Conservation (phyloP, 768 basidiomycete species). For the Hygrocybe punicea region DNA sequence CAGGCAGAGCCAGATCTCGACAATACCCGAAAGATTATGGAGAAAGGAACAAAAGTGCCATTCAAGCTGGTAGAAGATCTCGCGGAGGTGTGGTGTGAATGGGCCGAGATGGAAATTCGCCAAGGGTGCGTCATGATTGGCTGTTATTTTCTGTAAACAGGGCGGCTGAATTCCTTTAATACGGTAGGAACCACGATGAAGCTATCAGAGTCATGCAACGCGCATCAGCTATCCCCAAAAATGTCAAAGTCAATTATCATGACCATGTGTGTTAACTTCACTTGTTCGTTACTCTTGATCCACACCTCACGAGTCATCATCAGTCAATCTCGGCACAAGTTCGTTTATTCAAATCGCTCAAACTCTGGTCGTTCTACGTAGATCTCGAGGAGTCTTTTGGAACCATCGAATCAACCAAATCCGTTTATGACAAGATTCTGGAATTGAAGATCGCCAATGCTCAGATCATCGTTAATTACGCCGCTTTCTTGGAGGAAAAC, state of each 20-base stretch:
- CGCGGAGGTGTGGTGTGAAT: conserved; percentile 98
- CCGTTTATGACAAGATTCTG: conserved; percentile 93
- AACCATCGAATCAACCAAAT: conserved; percentile 85
- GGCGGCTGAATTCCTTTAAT: neutral
- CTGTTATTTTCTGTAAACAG: conserved; percentile 16
- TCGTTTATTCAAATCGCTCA: conserved; percentile 94
- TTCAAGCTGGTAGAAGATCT: conserved; percentile 97
- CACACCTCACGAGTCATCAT: neutral
- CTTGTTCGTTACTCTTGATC: neutral
- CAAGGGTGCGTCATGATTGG: conserved; percentile 67
- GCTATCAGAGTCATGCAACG: conserved; percentile 95
- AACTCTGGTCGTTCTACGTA: conserved; percentile 98
- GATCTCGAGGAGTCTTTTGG: conserved; percentile 98
- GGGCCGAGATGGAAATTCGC: conserved; percentile 97
- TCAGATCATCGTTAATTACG: conserved; percentile 95
- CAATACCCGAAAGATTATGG: conserved; percentile 86
- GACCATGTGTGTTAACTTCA: conserved; percentile 67
- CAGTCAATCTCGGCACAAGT: conserved; percentile 82
- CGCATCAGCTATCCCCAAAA: conserved; percentile 87
- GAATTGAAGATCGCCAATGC: conserved; percentile 97
- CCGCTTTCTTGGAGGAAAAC: conserved; percentile 95
- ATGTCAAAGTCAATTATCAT: conserved; percentile 87
- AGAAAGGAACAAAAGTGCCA: conserved; percentile 87
- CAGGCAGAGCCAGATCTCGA: conserved; percentile 78
- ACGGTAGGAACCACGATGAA: conserved; percentile 88